Evolutionary conservation across 305 asterid genomes (phyloP), one percentile per base, ranked within the genome.

Genomic region (Ajuga reptans): DNA sequence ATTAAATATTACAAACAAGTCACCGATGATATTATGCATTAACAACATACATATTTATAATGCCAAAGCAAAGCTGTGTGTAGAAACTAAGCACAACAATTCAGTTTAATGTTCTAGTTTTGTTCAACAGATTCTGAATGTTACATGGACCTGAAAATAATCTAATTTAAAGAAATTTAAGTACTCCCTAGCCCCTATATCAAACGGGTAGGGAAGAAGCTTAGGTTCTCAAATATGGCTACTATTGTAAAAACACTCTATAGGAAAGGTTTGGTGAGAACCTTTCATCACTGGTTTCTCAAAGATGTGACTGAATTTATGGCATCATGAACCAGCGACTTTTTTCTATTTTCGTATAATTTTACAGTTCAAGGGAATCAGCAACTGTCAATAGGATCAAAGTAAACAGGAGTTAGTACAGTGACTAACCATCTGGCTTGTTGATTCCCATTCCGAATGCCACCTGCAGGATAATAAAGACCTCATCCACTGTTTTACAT

Each of bases 381-480:
- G 53, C 62, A 64, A 64, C 34, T 9, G 43, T 58, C 70, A 68
- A 66, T 51, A 31, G 18, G 4, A 65, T 64, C 24, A 66, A 63
- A 51, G 34, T 66, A 66, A 68, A 66, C 43, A 52, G 47, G 49
- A 73, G 69, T 70, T 56, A 21, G 27, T 21, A 21, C 27, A 21
- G 27, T 21, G 27, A 78, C 90, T 79, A 74, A 90, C 94, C 97
- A 86, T 92, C 98, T 65, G 97, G 96, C 79, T 92, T 92, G 87
- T 92, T 92, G 77, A 92, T 92, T 76, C 98, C 98, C 98, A 92
- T 92, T 68, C 98, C 98, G 86, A 92, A 92, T 56, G 98, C 98
- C 63, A 92, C 98, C 98, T 92, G 85, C 72, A 77, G 37, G 61
- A 74, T 52, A 72, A 18, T 12, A 27, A 66, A 11, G 15, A 41